Base-by-base conservation (phyloP, 2,329 filamentous ascomycete genomes). In the Botrytis medusae region DNA sequence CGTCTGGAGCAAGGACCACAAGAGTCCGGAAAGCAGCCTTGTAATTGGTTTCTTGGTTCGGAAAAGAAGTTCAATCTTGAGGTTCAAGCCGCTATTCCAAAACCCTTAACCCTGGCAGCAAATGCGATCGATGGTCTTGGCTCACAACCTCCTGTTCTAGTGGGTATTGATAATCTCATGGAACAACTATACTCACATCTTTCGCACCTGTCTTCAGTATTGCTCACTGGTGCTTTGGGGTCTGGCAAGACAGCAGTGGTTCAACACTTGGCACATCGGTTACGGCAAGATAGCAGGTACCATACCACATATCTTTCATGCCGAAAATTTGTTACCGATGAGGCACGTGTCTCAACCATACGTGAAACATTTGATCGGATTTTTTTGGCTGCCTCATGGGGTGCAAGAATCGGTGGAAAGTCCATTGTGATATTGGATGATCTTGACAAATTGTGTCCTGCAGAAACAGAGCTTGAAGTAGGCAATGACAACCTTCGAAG, bases 401-500 rank as follows among this genome's bases (percentile, higher is more conserved):
- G 93, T 54, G 93, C 95, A 51, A 88, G 95, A 74, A 87, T 96
- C 0, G 95, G 94, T 34, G 96, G 96, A 7, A 91, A 90, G 75
- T 89, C 95, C 0, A 81, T 98, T 4, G 93, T 99, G 32, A 89
- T 99, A 67, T 85, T 99, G 2, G 96, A 99, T 79, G 96, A 99
- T 79, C 84, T 99, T 10, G 96, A 99, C 82, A 94, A 93, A 79
- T 86, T 99, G 1, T 98, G 95, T 80, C 95, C 96, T 0, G 92
- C 91, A 0, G 97, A 99, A 83, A 98, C 95, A 0, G 96, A 99
- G 81, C 86, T 99, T 20, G 94, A 98, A 82, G 93, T 97, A 7
- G 94, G 94, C 75, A 95, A 94, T 74, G 94, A 98, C 77, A 98
- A 99, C 79, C 93, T 93, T 29, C 89, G 95, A 76, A 98, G 95